A percentile compares a stretch with the other conserved stretches of the same genome.
Conservation (phyloP, 176 grass and related monocot species). For the Bothriochloa decipiens region DNA sequence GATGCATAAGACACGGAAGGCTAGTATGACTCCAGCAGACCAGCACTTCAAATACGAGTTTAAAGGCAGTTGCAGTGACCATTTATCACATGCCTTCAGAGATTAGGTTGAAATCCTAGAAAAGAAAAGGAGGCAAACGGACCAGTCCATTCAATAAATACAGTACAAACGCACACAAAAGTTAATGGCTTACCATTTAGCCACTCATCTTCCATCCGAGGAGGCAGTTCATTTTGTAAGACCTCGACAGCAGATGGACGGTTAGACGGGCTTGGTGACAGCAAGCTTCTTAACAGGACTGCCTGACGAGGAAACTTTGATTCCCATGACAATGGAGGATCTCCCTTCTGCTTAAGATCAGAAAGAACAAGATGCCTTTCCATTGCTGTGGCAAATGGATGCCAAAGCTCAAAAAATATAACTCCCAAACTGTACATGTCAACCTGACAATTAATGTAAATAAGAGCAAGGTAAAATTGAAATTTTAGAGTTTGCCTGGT, state of each 20-base stretch:
- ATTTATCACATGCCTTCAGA: constrained; percentile 18
- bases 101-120: not conserved
- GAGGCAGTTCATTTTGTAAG: constrained; percentile 90
- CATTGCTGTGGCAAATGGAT: constrained; percentile 95
- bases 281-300: constrained; percentile 62
- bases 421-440: constrained; percentile 98
- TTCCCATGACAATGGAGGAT: constrained; percentile 70
- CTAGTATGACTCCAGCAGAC: not conserved
- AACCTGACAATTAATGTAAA: constrained; percentile 58
- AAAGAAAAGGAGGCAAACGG: not conserved
- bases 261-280: constrained; percentile 76
- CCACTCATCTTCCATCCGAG: constrained; percentile 96
- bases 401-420: constrained; percentile 99
- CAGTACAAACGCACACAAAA: not conserved
- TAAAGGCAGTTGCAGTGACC: not conserved
- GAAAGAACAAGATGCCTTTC: constrained; percentile 93
- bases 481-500: not conserved
- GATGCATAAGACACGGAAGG: not conserved
- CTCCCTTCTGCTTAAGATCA: constrained; percentile 86
- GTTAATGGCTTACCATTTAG: constrained; percentile 72
- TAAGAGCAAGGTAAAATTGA: constrained; percentile 8
- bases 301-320: constrained; percentile 64
- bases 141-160: constrained; percentile 26
- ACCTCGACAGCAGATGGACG: constrained; percentile 90
- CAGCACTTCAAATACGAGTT: constrained; percentile 20